Evolutionary conservation across 345 rosid genomes (phyloP).

Genomic region (Diplotaxis tenuifolia): DNA sequence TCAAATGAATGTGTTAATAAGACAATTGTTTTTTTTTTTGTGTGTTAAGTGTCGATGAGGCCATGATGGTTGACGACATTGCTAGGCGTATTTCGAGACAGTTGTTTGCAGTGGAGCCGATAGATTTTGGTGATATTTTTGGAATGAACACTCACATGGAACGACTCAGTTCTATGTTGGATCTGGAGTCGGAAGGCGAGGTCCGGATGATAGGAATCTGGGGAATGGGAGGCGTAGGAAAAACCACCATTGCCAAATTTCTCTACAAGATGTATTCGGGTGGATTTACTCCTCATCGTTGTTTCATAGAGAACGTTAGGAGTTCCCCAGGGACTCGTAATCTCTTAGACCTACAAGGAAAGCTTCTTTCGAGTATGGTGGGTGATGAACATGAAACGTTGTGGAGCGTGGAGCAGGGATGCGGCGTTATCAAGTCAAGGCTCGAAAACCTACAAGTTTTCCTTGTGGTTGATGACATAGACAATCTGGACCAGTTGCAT

Average conservation of each 20-base stretch:
- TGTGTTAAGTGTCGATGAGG: neutral
- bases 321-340: neutral
- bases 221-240: neutral
- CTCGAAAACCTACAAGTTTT: neutral
- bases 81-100: neutral
- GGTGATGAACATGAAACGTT: neutral
- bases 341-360: neutral
- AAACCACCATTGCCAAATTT: neutral
- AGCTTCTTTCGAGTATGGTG: neutral
- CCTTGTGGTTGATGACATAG: conserved; percentile 18
- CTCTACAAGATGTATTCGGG: neutral
- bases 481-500: neutral
- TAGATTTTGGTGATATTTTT: neutral
- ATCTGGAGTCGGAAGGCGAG: neutral
- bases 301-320: neutral
- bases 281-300: neutral
- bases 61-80: neutral
- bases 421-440: neutral
- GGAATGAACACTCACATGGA: neutral
- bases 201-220: conserved; percentile 5
- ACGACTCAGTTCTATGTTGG: neutral
- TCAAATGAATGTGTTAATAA: neutral
- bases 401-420: neutral
- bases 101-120: neutral
- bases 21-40: neutral